Evolutionary conservation across 768 basidiomycete genomes (phyloP), one percentile per base, ranked within the genome.

Genomic region (Termitomyces sp.): DNA sequence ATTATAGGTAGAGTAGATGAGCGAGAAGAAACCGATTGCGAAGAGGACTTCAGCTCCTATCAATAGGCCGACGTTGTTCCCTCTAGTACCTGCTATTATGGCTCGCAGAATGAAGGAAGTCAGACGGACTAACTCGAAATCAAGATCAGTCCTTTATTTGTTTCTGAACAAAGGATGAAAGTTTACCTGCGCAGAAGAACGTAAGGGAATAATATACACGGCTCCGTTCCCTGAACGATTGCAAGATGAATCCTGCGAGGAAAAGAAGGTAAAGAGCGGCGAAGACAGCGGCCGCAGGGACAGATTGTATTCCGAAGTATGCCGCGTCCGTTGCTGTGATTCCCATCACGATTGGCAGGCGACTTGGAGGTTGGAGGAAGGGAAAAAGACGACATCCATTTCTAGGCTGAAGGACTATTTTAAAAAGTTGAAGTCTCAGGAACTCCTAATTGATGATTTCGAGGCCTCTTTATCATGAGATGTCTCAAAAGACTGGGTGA

Each of bases 1-100:
- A 10, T 63, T 67, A 60, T 72, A 75, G 0, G 74, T 70, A 8
- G 73, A 74, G 56, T 71, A 73, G 1, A 77, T 58, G 1, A 77
- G 60, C 11, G 70, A 68, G 56, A 73, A 72, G 65, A 76, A 77
- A 14, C 76, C 75, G 25, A 74, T 64, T 4, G 65, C 65, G 52
- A 72, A 74, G 20, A 76, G 65, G 17, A 74, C 63, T 50, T 70
- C 40, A 31, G 69, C 65, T 11, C 65, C 73, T 52, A 75, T 69
- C 12, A 73, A 17, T 17, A 76, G 60, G 32, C 46, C 60, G 15
- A 70, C 59, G 45, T 72, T 69, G 14, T 71, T 64, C 32, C 68
- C 71, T 4, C 67, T 70, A 10, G 63, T 60, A 5, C 66, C 66
- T 14, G 69, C 65, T 10, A 74, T 46, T 0, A 69, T 59, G 20